These are phyloP conservation scores for Fusarium anguioides DNA, from an alignment of 2,329 filamentous ascomycete genomes.

Conservation along the genomic window DNA sequence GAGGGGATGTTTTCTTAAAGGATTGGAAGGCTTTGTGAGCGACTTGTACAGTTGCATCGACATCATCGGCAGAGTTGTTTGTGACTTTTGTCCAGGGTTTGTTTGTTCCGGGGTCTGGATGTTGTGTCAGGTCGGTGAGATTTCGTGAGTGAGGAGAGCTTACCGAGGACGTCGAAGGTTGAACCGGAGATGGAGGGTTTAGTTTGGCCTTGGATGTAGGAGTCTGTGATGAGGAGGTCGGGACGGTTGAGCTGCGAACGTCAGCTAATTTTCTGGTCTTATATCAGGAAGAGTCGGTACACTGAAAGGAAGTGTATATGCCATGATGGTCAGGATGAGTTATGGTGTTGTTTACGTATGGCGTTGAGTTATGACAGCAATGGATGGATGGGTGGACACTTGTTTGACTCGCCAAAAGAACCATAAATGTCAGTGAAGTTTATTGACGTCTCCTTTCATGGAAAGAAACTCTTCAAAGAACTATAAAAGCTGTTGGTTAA, in stretches of 20 bases:
- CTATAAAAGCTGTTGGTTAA: not conserved
- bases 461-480: not conserved
- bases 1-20: slow-evolving; percentile 53
- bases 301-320: not conserved
- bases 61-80: slow-evolving; percentile 42
- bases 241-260: not conserved
- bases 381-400: rapidly evolving
- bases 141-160: not conserved
- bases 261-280: not conserved
- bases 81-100: slow-evolving; percentile 3
- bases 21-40: slow-evolving; percentile 52
- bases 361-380: too few relatives aligned
- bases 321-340: not conserved
- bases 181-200: not conserved
- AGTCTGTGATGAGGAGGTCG: not conserved
- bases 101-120: slow-evolving; percentile 8
- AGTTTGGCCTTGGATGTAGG: slow-evolving; percentile 1
- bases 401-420: too few relatives aligned
- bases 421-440: not conserved
- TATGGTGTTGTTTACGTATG: too few relatives aligned
- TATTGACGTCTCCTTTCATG: rapidly evolving
- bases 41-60: slow-evolving; percentile 36
- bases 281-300: too few relatives aligned
- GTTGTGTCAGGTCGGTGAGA: not conserved
- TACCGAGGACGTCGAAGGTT: slow-evolving; percentile 17